These are phyloP conservation scores for Solanum commersonii DNA, from an alignment of 257 asterid genomes.

Conservation along the genomic window DNA sequence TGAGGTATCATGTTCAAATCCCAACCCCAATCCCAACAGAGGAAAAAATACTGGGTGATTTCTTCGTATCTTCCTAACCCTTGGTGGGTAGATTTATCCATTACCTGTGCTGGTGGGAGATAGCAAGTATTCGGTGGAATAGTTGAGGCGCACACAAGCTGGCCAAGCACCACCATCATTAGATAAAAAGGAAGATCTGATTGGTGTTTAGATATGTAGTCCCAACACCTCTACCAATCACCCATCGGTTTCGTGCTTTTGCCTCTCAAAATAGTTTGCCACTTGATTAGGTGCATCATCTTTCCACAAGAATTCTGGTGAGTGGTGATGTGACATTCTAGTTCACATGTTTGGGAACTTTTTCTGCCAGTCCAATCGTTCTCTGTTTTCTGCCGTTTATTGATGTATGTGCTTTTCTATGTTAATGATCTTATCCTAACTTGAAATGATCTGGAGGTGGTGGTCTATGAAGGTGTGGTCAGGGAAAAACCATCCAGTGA, in stretches of 20 bases:
- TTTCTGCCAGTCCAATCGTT: background rate
- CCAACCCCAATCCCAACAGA: background rate
- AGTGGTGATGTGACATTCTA: too few species aligned
- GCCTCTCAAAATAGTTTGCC: too few species aligned
- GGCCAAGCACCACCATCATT: background rate
- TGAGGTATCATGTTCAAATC: background rate
- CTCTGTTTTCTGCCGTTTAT: background rate
- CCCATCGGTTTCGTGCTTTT: background rate
- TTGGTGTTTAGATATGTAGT: background rate
- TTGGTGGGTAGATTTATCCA: background rate
- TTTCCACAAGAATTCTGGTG: background rate
- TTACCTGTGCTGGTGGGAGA: background rate
- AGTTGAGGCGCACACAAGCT: background rate
- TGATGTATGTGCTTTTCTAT: background rate
- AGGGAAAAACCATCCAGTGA: conserved; percentile 87
- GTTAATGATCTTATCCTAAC: conserved; percentile 24
- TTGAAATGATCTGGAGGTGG: conserved; percentile 70
- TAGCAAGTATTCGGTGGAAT: background rate
- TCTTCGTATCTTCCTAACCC: background rate
- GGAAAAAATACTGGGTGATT: background rate
- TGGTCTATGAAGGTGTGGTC: conserved; percentile 84
- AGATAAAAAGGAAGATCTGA: background rate
- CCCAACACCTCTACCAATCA: background rate
- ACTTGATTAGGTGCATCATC: background rate
- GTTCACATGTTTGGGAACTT: too few species aligned